Evolutionary conservation across 306 rosid species (phyloP).

Genomic region (Quercus dentata): DNA sequence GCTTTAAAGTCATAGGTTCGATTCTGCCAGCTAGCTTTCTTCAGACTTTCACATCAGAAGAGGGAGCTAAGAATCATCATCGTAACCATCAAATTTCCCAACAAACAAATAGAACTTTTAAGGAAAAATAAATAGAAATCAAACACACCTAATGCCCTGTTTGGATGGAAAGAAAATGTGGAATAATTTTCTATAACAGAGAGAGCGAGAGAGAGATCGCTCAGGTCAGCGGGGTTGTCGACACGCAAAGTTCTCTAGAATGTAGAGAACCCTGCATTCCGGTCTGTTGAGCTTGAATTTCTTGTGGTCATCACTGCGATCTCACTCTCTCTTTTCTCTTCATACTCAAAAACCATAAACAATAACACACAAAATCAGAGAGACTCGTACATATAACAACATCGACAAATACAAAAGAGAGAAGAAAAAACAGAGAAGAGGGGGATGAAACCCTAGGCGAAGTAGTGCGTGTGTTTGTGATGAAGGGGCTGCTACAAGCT

Average conservation of each 20-base stretch:
- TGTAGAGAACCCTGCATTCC: constrained; percentile 59
- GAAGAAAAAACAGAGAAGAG: not conserved
- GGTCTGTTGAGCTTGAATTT: constrained; percentile 99
- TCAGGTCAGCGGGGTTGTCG: constrained; percentile 70
- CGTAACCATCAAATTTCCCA: constrained; percentile 13
- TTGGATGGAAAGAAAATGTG: not conserved
- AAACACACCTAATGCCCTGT: not conserved
- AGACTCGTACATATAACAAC: not conserved
- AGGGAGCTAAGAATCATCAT: constrained; percentile 48
- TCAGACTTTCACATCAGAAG: constrained; percentile 39
- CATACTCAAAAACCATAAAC: not conserved
- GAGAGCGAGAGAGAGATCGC: constrained; percentile 25
- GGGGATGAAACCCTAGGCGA: not conserved
- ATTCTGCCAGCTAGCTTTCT: constrained; percentile 44
- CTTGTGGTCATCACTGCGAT: constrained; percentile 51
- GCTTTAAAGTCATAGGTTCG: constrained; percentile 35
- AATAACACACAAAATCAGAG: not conserved
- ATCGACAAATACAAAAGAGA: not conserved
- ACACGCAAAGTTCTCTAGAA: constrained; percentile 41
- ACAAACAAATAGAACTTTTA: not conserved
- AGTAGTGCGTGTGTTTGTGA: no score
- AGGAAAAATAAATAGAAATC: not conserved
- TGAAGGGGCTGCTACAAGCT: not conserved
- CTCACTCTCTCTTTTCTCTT: not conserved
- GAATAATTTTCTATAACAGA: not conserved